A percentile compares a stretch with the other conserved stretches of the same genome.
Conservation (phyloP, 257 asterid species). For the Solanum rostratum region DNA sequence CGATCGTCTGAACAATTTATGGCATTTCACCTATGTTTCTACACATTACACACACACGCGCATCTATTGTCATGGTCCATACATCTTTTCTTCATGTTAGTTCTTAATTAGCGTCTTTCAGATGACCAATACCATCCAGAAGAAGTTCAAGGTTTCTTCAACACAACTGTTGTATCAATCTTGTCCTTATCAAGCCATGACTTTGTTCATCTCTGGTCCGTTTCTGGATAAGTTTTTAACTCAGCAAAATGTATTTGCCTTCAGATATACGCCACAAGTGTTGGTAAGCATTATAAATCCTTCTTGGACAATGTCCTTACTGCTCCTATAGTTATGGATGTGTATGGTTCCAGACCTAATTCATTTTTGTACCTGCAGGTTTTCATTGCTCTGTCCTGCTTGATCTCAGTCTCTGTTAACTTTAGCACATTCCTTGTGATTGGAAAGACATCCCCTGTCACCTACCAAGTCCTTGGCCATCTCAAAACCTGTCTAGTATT, state of each 20-base stretch:
- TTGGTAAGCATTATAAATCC: slow-evolving; percentile 36
- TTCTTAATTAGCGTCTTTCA: slow-evolving; percentile 47
- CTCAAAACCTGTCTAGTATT: slow-evolving; percentile 65
- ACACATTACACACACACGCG: background rate
- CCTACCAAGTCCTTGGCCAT: slow-evolving; percentile 77
- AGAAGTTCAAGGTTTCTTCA: slow-evolving; percentile 71
- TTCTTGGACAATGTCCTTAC: background rate
- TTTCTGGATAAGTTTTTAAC: slow-evolving; percentile 74
- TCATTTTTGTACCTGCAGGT: slow-evolving; percentile 30
- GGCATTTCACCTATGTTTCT: background rate
- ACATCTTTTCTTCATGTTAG: background rate
- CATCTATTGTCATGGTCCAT: background rate
- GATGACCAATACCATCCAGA: slow-evolving; percentile 97
- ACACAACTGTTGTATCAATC: slow-evolving; percentile 87
- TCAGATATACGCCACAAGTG: slow-evolving; percentile 57
- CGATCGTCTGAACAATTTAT: background rate
- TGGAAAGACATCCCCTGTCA: slow-evolving; percentile 74
- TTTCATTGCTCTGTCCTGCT: slow-evolving; percentile 55
- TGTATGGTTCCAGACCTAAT: slow-evolving; percentile 16
- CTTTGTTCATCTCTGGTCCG: slow-evolving; percentile 76
- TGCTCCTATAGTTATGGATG: background rate
- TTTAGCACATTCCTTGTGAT: slow-evolving; percentile 73
- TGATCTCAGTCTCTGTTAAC: slow-evolving; percentile 64
- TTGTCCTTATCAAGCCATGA: slow-evolving; percentile 67
- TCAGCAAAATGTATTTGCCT: slow-evolving; percentile 56